Percentiles rank a stretch among this genome's conserved stretches.
Evolutionary conservation across 805 yeast genomes (phyloP).

Genomic region (Suhomyces sp.): DNA sequence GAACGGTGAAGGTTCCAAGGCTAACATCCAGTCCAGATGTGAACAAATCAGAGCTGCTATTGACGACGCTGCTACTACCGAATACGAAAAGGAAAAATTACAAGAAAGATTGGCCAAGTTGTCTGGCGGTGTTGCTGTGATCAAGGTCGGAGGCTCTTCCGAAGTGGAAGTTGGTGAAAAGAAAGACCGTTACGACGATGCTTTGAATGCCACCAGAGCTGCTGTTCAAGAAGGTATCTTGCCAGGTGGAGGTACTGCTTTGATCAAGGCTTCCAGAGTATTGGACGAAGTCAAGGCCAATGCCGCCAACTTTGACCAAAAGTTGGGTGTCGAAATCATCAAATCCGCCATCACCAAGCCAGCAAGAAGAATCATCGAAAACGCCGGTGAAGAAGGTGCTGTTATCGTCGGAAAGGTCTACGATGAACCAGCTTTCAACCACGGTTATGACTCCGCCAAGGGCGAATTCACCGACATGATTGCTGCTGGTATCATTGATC

Average conservation of each 20-base stretch:
- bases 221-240: constrained; percentile 98
- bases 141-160: constrained; percentile 95
- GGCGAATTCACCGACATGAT: constrained; percentile 95
- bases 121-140: constrained; percentile 97
- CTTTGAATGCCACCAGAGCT: constrained; percentile 97
- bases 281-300: constrained; percentile 68
- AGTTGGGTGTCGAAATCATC: constrained; percentile 92
- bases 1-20: constrained; percentile 89
- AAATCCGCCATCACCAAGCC: constrained; percentile 92
- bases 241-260: constrained; percentile 99
- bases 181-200: constrained; percentile 99
- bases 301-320: constrained; percentile 84
- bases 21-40: constrained; percentile 76
- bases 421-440: constrained; percentile 69
- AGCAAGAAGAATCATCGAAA: constrained; percentile 91
- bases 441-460: constrained; percentile 88
- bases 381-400: constrained; percentile 97
- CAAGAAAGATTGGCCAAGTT: constrained; percentile 97
- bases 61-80: constrained; percentile 70
- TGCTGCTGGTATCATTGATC: constrained; percentile 96
- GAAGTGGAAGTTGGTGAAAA: constrained; percentile 99
- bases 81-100: constrained; percentile 93
- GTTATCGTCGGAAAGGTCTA: constrained; percentile 89
- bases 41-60: constrained; percentile 88
- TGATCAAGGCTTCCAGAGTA: constrained; percentile 82